Percentiles rank a stretch among this genome's conserved stretches.
These are phyloP conservation scores for Calendula officinalis DNA, from an alignment of 129 eudicot species.

Conservation along the genomic window DNA sequence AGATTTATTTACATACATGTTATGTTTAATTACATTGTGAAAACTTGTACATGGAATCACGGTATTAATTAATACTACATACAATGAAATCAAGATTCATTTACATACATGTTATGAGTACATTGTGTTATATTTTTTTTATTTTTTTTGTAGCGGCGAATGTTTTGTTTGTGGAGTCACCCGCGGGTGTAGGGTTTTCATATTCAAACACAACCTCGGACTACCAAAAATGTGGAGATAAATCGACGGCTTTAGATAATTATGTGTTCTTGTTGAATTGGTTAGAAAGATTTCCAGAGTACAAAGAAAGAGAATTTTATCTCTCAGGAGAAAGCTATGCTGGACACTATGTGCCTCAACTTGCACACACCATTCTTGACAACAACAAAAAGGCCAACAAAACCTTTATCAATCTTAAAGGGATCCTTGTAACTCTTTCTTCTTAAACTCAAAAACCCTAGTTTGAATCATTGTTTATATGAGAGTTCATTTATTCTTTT, in stretches of 20 bases:
- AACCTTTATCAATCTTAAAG: slow-evolving; percentile 71
- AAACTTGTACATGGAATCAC: slow-evolving; percentile 55
- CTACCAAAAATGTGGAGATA: slow-evolving; percentile 41
- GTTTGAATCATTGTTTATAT: neutral
- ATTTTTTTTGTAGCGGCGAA: slow-evolving; percentile 48
- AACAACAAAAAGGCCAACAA: slow-evolving; percentile 52
- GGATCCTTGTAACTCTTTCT: slow-evolving; percentile 56
- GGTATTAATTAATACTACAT: slow-evolving; percentile 26
- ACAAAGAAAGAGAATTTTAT: slow-evolving; percentile 58
- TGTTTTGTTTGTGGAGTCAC: slow-evolving; percentile 83
- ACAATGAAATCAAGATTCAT: neutral
- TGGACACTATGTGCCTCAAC: slow-evolving; percentile 92
- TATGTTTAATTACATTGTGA: too few relatives aligned
- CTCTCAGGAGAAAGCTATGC: slow-evolving; percentile 83
- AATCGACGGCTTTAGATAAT: slow-evolving; percentile 49
- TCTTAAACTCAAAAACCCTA: neutral
- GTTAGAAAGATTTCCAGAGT: slow-evolving; percentile 71
- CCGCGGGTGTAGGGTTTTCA: slow-evolving; percentile 80
- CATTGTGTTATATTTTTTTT: neutral
- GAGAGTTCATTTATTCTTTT: neutral
- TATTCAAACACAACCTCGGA: slow-evolving; percentile 61
- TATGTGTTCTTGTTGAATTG: slow-evolving; percentile 67
- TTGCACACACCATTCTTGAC: slow-evolving; percentile 63
- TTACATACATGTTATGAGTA: neutral
- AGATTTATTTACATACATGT: too few relatives aligned